These are phyloP conservation scores for Pseudogymnoascus destructans DNA, from an alignment of 2,329 filamentous ascomycete genomes.

Conservation along the genomic window DNA sequence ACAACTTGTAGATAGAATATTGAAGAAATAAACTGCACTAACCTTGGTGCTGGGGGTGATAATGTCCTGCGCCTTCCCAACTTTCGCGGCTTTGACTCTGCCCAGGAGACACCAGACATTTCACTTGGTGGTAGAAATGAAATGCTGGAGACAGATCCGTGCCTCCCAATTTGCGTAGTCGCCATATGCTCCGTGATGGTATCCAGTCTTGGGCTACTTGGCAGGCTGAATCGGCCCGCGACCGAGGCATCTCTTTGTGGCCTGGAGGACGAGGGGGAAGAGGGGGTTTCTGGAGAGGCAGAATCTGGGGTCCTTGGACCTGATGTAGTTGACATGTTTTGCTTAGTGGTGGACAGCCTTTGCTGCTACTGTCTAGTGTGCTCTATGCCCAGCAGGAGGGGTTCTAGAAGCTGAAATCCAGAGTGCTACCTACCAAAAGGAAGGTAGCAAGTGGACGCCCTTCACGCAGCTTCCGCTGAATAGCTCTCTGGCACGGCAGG, in stretches of 20 bases:
- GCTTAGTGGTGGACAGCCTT: not conserved
- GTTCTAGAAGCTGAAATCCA: not conserved
- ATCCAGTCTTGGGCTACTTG: conserved; percentile 18
- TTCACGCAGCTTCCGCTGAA: not conserved
- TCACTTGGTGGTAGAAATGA: conserved; percentile 18
- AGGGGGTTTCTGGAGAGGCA: not conserved
- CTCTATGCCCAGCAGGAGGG: not conserved
- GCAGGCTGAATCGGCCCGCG: not conserved
- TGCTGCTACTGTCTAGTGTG: not conserved
- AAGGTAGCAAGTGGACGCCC: not conserved
- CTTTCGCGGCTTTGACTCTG: conserved; percentile 12
- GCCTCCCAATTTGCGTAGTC: conserved; percentile 18
- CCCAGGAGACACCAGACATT: conserved; percentile 13
- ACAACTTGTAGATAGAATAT: not conserved
- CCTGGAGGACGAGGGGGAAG: conserved; percentile 1
- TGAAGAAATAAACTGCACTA: conserved; percentile 17
- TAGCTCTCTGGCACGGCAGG: not conserved
- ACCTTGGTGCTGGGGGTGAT: conserved; percentile 29
- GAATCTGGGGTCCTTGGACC: not conserved
- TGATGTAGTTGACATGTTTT: not conserved
- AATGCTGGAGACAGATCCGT: conserved; percentile 20
- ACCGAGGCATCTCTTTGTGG: not conserved
- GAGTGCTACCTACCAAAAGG: not conserved
- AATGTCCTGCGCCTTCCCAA: conserved; percentile 21
- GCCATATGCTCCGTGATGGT: conserved; percentile 25